Percentiles rank a stretch among this genome's conserved stretches.
Evolutionary conservation across 1,284 basidiomycete species (phyloP).

Genomic region (Abortiporus biennis): DNA sequence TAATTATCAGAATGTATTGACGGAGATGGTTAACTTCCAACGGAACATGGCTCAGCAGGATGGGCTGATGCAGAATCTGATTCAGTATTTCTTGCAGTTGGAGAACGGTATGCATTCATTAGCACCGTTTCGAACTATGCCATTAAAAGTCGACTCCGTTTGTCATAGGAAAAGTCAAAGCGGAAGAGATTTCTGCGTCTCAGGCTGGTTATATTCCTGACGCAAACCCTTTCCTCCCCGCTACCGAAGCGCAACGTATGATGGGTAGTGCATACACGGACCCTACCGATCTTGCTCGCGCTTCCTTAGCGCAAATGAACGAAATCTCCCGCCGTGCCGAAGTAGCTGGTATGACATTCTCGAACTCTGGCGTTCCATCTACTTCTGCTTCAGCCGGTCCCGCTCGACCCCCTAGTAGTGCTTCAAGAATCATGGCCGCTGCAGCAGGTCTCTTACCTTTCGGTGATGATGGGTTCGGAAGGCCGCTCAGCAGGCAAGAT

Average conservation of each 20-base stretch:
- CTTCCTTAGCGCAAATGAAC: constrained; percentile 66
- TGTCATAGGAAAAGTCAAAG: constrained; percentile 22
- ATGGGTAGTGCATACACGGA: constrained; percentile 45
- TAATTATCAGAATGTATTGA: constrained; percentile 73
- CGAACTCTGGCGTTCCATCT: not conserved
- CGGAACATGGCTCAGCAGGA: constrained; percentile 84
- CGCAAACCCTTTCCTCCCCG: constrained; percentile 49
- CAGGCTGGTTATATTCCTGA: constrained; percentile 20
- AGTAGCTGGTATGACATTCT: constrained; percentile 35
- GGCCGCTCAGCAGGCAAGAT: constrained; percentile 35
- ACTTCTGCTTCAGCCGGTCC: constrained; percentile 6
- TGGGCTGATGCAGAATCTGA: constrained; percentile 75
- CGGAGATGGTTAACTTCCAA: constrained; percentile 82
- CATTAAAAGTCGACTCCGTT: not conserved
- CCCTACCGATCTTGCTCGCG: constrained; percentile 48
- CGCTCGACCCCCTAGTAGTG: constrained; percentile 21
- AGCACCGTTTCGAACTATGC: constrained; percentile 2
- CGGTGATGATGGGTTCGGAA: constrained; percentile 16
- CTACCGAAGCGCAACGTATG: constrained; percentile 52
- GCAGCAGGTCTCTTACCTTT: constrained; percentile 24
- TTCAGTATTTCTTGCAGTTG: constrained; percentile 75
- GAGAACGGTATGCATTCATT: constrained; percentile 47
- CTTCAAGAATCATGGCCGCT: constrained; percentile 26
- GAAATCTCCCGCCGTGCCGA: constrained; percentile 61
- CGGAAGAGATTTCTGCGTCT: constrained; percentile 19